Base-by-base conservation (phyloP, 2,329 filamentous ascomycete genomes). In the Albophoma yamanashiensis region DNA sequence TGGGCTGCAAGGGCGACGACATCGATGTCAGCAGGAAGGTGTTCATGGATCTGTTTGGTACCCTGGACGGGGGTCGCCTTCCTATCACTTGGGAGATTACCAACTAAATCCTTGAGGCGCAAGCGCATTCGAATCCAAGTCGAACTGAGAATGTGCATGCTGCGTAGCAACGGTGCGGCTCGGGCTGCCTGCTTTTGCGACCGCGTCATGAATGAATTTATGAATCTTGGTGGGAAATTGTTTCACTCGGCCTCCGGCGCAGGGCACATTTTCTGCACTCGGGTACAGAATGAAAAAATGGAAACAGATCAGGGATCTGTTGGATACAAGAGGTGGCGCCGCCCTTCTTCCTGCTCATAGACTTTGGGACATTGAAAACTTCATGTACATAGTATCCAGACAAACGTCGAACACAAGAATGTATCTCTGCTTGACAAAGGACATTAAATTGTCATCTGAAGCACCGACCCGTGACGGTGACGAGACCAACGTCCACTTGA, bases 11-110 rank as follows among this genome's bases (percentile, higher is more conserved):
- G 1, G 1, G 2, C 0, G 17, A 4, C 17, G 5, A 3, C 47
- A 82, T 91, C 56, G 88, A 91, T 67, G 78, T 88, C 65, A 83
- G 81, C 64, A 73, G 78, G 62, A 77, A 79, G 66, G 74, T 81
- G 62, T 88, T 86, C 73, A 64, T 67, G n/a, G 74, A 79, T 25
- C 75, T 89, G 59, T 80, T 75, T 57, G 78, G 74, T 59, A 68
- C 73, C 34, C 71, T 80, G n/a, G 73, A 65, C 27, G 67, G 71
- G 40, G 82, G 82, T 36, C 77, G 79, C 59, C 66, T 66, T 39
- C 56, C 65, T 4, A 71, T 77, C 57, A 66, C 68, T 38, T 84
- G 82, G 81, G 78, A 67, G 59, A 81, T 82, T 70, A n/a, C n/a
- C n/a, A 76, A 70, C 67, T 75, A 73, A 69, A 61, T 3, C 31